Evolutionary conservation across 176 grass and related monocot species (phyloP).

Genomic region (Secale cereale): DNA sequence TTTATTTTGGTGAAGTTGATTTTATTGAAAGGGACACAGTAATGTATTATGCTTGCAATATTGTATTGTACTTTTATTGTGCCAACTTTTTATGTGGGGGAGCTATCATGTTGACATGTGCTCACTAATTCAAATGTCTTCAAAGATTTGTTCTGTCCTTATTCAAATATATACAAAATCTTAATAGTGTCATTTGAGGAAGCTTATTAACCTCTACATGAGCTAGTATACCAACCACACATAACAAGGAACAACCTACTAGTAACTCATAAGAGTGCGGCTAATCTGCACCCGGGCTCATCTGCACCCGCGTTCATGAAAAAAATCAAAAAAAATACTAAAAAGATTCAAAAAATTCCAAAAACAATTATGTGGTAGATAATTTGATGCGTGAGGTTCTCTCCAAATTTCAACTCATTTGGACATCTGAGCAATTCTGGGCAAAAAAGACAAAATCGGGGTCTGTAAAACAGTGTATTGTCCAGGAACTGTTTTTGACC

Average conservation of each 20-base stretch:
- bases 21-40: neutral
- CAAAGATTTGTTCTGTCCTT: neutral
- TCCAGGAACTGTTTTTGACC: too few species aligned
- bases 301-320: too few species aligned
- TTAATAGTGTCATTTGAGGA: neutral
- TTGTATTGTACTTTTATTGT: neutral
- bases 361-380: too few species aligned
- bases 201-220: neutral
- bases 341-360: too few species aligned
- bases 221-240: neutral
- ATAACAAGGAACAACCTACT: neutral
- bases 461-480: too few species aligned
- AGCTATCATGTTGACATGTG: neutral
- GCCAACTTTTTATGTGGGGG: neutral
- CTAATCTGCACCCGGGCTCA: too few species aligned
- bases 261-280: neutral
- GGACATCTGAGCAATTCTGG: too few species aligned
- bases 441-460: too few species aligned
- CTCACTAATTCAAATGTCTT: neutral
- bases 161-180: neutral
- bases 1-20: neutral
- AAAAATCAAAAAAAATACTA: too few species aligned
- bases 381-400: too few species aligned
- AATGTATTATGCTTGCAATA: neutral
- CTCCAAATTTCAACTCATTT: too few species aligned